Conservation (phyloP, 805 yeast species). For the Millerozyma miso region DNA sequence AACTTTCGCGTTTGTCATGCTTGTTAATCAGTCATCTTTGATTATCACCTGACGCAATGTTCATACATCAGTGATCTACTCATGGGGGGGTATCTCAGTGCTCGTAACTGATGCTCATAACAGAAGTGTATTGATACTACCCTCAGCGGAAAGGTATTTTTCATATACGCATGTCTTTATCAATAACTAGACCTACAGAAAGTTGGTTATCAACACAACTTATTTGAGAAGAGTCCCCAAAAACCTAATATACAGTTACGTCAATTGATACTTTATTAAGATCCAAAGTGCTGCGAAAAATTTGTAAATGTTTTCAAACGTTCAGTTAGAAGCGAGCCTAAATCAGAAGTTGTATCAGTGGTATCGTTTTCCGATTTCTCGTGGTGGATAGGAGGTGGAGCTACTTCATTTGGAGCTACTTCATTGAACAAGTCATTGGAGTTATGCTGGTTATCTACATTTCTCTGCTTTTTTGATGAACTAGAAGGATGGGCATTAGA, state of each 20-base stretch:
- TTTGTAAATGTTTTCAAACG: constrained; percentile 18
- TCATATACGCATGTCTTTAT: too few relatives aligned
- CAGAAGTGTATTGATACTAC: too few relatives aligned
- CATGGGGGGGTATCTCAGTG: too few relatives aligned
- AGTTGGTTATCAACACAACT: too few relatives aligned
- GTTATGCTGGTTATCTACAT: constrained; percentile 2
- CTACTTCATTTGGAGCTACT: constrained; percentile 1
- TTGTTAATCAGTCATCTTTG: neutral
- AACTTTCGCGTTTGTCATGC: neutral
- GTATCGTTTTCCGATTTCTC: constrained; percentile 4
- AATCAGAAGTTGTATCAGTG: constrained; percentile 17
- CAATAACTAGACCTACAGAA: too few relatives aligned
- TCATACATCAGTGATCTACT: too few relatives aligned
- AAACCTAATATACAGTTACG: neutral
- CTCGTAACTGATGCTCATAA: too few relatives aligned
- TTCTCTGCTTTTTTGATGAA: neutral
- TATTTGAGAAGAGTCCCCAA: too few relatives aligned
- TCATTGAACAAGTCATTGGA: constrained; percentile 7
- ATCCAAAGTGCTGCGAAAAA: constrained; percentile 1
- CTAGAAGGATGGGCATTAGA: constrained; percentile 1
- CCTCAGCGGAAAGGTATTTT: too few relatives aligned
- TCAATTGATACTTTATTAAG: neutral
- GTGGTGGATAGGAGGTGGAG: constrained; percentile 1
- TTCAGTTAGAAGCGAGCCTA: constrained; percentile 19
- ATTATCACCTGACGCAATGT: too few relatives aligned